Conservation (phyloP, 192 early-diverging fungal genomes). For the Backusella sp. region DNA sequence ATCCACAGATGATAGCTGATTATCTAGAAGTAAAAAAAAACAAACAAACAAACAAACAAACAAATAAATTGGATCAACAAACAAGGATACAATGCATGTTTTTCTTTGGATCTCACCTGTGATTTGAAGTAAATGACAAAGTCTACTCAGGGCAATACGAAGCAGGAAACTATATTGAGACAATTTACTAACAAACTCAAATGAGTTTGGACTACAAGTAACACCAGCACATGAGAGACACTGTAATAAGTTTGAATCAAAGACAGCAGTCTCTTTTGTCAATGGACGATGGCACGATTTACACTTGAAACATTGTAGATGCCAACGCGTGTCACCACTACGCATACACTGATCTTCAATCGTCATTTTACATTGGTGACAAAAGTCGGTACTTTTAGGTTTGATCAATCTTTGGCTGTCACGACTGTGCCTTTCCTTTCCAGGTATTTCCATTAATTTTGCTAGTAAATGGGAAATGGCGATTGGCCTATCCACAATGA, state of each 20-base stretch:
- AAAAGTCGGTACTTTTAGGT: conserved; percentile 66
- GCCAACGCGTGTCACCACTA: conserved; percentile 72
- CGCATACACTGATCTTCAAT: conserved; percentile 91
- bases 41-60: not conserved
- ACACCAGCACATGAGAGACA: conserved; percentile 22
- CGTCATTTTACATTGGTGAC: conserved; percentile 70
- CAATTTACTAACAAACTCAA: conserved; percentile 79
- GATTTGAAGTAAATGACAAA: conserved; percentile 69
- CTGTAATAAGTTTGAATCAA: conserved; percentile 8
- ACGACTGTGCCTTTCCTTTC: conserved; percentile 32
- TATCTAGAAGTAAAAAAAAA: not conserved
- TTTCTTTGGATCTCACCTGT: conserved; percentile 17
- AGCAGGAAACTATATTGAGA: conserved; percentile 91
- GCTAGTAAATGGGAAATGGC: conserved; percentile 72
- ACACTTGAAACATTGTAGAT: conserved; percentile 83
- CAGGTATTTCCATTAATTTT: conserved; percentile 71
- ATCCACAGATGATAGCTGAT: conserved; percentile 22
- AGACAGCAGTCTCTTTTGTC: conserved; percentile 18
- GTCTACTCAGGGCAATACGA: conserved; percentile 76
- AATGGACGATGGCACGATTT: conserved; percentile 51
- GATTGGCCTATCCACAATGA: conserved; percentile 45
- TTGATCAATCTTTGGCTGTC: conserved; percentile 28
- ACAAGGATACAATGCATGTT: too few species aligned
- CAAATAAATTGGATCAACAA: not conserved
- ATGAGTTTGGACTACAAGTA: conserved; percentile 29